Conservation (phyloP, 2,329 filamentous ascomycete species). For the Madurella mycetomatis region DNA sequence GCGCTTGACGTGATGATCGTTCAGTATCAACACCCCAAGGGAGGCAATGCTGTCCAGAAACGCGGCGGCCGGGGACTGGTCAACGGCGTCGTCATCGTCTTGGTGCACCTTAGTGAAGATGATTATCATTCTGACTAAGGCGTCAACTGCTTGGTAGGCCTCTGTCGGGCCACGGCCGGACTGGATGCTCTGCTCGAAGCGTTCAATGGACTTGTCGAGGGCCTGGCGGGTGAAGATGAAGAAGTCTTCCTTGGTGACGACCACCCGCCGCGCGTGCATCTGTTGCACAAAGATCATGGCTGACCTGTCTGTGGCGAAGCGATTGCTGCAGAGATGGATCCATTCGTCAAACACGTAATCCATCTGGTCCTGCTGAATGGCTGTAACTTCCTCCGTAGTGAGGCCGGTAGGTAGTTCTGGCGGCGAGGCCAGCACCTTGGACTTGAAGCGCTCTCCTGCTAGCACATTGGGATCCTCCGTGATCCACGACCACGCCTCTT, state of each 20-base stretch:
- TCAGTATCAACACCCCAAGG: slow-evolving; percentile 74
- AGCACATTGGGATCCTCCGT: slow-evolving; percentile 62
- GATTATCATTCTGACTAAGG: slow-evolving; percentile 74
- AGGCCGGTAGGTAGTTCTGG: slow-evolving; percentile 40
- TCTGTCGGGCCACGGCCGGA: slow-evolving; percentile 56
- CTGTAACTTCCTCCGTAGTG: slow-evolving; percentile 51
- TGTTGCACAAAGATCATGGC: slow-evolving; percentile 77
- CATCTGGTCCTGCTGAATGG: slow-evolving; percentile 71
- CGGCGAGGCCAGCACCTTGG: slow-evolving; percentile 47
- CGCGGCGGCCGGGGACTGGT: slow-evolving; percentile 58
- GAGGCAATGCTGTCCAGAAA: slow-evolving; percentile 76
- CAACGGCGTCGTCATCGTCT: slow-evolving; percentile 50
- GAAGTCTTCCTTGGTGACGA: slow-evolving; percentile 71
- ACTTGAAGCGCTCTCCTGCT: slow-evolving; percentile 66
- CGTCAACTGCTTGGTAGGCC: slow-evolving; percentile 64
- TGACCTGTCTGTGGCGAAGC: slow-evolving; percentile 68
- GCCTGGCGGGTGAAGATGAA: slow-evolving; percentile 75
- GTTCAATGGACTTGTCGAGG: slow-evolving; percentile 72
- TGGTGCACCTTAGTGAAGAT: slow-evolving; percentile 69
- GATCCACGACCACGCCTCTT: slow-evolving; percentile 78
- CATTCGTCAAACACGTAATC: slow-evolving; percentile 97
- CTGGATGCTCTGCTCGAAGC: slow-evolving; percentile 68
- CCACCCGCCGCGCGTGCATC: slow-evolving; percentile 67
- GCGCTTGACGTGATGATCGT: slow-evolving; percentile 76
- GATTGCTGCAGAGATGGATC: slow-evolving; percentile 75